phyloP scores from a whole-genome alignment of 116 monocot species.

The Dioscorea cayenensis region DNA sequence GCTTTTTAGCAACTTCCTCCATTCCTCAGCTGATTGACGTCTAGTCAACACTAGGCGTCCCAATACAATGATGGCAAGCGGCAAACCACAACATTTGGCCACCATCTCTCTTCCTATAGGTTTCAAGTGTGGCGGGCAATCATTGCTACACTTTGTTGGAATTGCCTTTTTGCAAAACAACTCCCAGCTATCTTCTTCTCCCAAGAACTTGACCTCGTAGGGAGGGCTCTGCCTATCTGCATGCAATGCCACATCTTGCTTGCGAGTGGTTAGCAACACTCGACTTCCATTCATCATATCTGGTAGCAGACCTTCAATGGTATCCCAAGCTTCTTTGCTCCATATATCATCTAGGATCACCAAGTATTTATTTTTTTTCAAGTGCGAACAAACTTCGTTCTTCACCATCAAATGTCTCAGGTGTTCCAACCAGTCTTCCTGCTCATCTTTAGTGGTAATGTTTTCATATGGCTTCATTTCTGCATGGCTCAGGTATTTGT shows the following conservation, averaged over 20 bases:
- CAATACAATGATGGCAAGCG: conserved; percentile 11
- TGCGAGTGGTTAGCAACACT: conserved; percentile 24
- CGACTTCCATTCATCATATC: conserved; percentile 22
- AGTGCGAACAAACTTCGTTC: no score
- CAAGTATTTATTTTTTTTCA: conserved; percentile 3
- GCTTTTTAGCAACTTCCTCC: neutral
- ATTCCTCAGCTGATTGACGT: neutral
- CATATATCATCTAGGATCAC: conserved; percentile 33
- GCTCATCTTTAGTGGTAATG: no score
- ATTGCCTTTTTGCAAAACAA: conserved; percentile 12
- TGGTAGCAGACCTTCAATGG: conserved; percentile 10
- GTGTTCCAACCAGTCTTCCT: no score
- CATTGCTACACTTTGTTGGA: no score
- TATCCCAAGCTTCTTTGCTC: conserved; percentile 12
- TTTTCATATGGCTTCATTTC: no score
- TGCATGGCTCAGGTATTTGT: no score
- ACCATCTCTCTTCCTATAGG: conserved; percentile 10
- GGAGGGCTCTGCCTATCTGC: conserved; percentile 8
- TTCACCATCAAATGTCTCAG: no score
- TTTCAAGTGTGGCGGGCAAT: neutral
- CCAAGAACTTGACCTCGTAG: conserved; percentile 1
- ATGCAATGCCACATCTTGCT: conserved; percentile 8
- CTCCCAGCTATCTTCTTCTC: conserved; percentile 15
- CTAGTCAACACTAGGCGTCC: conserved; percentile 10
- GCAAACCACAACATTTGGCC: conserved; percentile 6